A percentile compares a stretch with the other conserved stretches of the same genome.
Evolutionary conservation across 768 basidiomycete genomes (phyloP).

Genomic region (Rhodotorula paludigena): DNA sequence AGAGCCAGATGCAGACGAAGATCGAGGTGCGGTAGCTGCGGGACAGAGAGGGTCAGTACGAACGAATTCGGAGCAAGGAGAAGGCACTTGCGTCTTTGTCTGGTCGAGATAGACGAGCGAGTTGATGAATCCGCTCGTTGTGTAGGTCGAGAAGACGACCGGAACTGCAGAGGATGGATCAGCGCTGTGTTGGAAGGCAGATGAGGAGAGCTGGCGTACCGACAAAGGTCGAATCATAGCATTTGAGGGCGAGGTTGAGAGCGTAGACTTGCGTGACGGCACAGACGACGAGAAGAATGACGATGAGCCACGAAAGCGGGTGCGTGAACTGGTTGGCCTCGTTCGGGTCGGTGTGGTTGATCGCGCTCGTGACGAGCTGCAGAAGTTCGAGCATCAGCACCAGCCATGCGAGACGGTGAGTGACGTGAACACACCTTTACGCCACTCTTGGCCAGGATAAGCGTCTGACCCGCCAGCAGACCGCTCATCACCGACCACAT

Average conservation of each 20-base stretch:
- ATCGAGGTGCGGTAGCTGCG: conserved; percentile 39
- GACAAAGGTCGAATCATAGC: conserved; percentile 26
- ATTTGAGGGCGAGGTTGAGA: conserved; percentile 26
- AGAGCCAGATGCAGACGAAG: conserved; percentile 78
- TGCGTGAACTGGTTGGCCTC: conserved; percentile 35
- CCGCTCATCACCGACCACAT: conserved; percentile 92
- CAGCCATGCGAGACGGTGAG: conserved; percentile 58
- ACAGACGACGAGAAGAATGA: conserved; percentile 59
- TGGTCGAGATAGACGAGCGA: conserved; percentile 74
- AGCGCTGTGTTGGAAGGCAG: conserved; percentile 58
- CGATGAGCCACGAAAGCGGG: conserved; percentile 55
- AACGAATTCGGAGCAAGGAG: neutral
- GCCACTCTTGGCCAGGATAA: conserved; percentile 72
- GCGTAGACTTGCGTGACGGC: conserved; percentile 74
- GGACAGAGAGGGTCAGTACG: neutral
- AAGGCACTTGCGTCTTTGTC: conserved; percentile 66
- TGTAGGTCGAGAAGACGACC: neutral
- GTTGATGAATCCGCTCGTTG: conserved; percentile 56
- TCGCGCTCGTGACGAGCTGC: conserved; percentile 46
- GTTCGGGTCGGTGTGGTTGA: conserved; percentile 26
- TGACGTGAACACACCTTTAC: conserved; percentile 50
- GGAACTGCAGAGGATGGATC: too few species aligned
- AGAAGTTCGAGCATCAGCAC: conserved; percentile 40
- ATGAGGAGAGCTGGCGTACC: conserved; percentile 95
- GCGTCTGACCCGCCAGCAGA: conserved; percentile 76